A percentile compares a stretch with the other conserved stretches of the same genome.
These are phyloP conservation scores for Aethionema arabicum DNA, from an alignment of 345 rosid species.

Conservation along the genomic window DNA sequence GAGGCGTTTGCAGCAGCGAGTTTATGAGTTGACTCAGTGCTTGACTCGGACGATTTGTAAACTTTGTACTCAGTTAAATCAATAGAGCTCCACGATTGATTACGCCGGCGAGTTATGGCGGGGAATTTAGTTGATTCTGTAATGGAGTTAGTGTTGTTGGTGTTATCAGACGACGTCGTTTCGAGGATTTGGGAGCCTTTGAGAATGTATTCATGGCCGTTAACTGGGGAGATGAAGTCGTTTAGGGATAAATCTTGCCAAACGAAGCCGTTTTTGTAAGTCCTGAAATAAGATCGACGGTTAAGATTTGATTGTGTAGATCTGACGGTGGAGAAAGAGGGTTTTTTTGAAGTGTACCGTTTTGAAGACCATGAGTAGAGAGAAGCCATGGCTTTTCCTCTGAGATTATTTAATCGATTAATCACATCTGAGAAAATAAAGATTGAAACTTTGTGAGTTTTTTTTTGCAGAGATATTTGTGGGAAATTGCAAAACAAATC, in stretches of 20 bases:
- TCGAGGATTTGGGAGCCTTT: slow-evolving; percentile 77
- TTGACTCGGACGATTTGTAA: slow-evolving; percentile 44
- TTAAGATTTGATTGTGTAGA: neutral
- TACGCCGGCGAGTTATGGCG: slow-evolving; percentile 44
- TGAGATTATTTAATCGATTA: slow-evolving; percentile 57
- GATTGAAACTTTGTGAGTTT: neutral
- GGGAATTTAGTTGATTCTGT: slow-evolving; percentile 39
- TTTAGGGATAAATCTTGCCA: slow-evolving; percentile 73
- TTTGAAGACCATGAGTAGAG: slow-evolving; percentile 27
- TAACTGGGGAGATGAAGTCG: slow-evolving; percentile 68
- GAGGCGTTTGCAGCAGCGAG: slow-evolving; percentile 61
- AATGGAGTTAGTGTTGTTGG: slow-evolving; percentile 30
- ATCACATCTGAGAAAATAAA: slow-evolving; percentile 58
- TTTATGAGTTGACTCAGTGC: slow-evolving; percentile 41
- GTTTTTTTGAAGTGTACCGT: slow-evolving; percentile 3
- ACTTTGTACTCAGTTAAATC: slow-evolving; percentile 66
- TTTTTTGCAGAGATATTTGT: too few species aligned
- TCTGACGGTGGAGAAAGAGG: neutral
- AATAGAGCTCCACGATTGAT: slow-evolving; percentile 68
- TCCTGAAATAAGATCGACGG: slow-evolving; percentile 40
- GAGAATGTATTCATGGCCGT: slow-evolving; percentile 71
- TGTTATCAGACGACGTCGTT: slow-evolving; percentile 37
- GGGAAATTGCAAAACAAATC: too few species aligned
- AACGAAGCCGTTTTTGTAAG: slow-evolving; percentile 78
- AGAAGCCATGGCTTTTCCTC: slow-evolving; percentile 75